Base-by-base conservation (phyloP, 2,329 filamentous ascomycete species). In the Dactylellina drechsleri region DNA sequence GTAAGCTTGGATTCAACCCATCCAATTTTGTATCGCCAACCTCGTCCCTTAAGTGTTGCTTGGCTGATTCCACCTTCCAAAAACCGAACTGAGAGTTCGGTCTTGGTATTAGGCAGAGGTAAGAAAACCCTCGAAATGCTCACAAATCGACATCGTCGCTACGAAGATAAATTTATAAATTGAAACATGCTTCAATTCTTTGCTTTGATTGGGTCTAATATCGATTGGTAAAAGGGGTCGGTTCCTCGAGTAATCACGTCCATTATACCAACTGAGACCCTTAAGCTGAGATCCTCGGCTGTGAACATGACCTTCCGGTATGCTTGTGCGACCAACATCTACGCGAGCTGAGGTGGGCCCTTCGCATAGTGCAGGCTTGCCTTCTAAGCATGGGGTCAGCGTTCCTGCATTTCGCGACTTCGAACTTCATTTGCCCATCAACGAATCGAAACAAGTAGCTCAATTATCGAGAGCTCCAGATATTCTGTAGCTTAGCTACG, bases 81-180 rank as follows among this genome's bases (percentile, higher is more conserved):
- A 64, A 56, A 18, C 20, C 66, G 59, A 50, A 71, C 16, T 4
- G 41, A 20, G 36, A 10, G 57, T 43, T 45, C 52, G 31, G 31
- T 65, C 66, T 71, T 71, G 66, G 66, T 59, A n/a, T 71, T 71
- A 64, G 59, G 66, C 66, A 71, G 66, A 71, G 66, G 20, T 16
- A 45, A n/a, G 18, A 4, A n/a, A 52, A 23, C 16, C 16, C 20
- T 23, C 47, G 13, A 47, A 47, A 47, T 47, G 43, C 5, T 47
- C 13, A 47, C 31, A 36, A 36, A 36, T 36, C 31, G 10, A 47
- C 6, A n/a, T 60, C 15, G 20, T 28, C 28, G 50, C 18, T n/a
- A 15, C 28, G 31, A 36, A 28, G 10, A 28, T n/a, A 53, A 53
- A 36, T 36, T 36, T 36, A 36, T 36, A 36, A 62, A 36, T 31